Conservation (phyloP, 495 filamentous ascomycete species). For the Talaromyces trachyspermus region DNA sequence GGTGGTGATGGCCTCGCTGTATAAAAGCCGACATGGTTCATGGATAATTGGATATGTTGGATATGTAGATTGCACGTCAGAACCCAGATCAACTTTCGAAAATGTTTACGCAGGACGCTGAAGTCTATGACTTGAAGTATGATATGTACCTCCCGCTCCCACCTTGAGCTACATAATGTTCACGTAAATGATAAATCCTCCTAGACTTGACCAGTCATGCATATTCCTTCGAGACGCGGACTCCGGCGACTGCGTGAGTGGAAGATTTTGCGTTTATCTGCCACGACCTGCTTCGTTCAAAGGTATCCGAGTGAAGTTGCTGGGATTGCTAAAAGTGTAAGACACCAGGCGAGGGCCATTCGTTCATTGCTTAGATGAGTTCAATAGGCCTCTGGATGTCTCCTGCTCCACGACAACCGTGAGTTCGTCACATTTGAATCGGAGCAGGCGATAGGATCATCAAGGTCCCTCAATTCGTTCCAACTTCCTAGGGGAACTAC, state of each 20-base stretch:
- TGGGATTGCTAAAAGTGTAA: slow-evolving; percentile 15
- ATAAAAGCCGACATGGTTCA: neutral
- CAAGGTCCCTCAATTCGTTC: slow-evolving; percentile 15
- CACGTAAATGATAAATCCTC: neutral
- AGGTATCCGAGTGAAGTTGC: slow-evolving; percentile 13
- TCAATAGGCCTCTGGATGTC: slow-evolving; percentile 8
- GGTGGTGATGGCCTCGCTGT: neutral
- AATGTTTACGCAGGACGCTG: neutral
- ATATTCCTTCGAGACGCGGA: slow-evolving; percentile 13
- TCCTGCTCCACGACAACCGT: slow-evolving; percentile 3
- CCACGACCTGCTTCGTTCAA: slow-evolving; percentile 7
- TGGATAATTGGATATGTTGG: neutral
- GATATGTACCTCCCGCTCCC: slow-evolving; percentile 2
- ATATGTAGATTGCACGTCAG: neutral
- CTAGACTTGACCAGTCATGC: slow-evolving; percentile 16
- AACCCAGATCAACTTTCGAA: neutral
- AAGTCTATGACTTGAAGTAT: slow-evolving; percentile 2
- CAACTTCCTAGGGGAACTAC: slow-evolving; percentile 16
- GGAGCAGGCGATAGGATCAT: slow-evolving; percentile 13
- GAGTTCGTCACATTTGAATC: slow-evolving; percentile 12
- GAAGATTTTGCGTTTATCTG: slow-evolving; percentile 11
- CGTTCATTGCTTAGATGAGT: neutral
- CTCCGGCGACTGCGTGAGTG: slow-evolving; percentile 9
- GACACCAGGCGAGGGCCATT: too few species aligned
- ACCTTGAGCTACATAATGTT: neutral